Evolutionary conservation across 371 early-diverging fungal genomes (phyloP), one percentile per base, ranked within the genome.

Genomic region (Mortierella sp.): DNA sequence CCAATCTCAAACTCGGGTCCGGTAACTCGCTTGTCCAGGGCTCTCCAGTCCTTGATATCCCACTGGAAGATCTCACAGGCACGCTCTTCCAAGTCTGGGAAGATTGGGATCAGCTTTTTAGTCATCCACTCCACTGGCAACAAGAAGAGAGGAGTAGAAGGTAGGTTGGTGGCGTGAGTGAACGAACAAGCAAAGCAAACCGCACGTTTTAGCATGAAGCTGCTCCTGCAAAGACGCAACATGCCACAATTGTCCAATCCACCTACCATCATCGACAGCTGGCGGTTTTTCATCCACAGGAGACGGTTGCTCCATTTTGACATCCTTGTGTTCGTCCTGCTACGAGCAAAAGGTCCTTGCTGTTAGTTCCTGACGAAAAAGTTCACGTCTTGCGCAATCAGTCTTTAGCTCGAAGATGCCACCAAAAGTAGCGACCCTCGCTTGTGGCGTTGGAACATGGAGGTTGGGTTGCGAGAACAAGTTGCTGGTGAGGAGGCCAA

Each of bases 1-100:
- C 85, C 88, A 52, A 80, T 84, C 67, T 82, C 81, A 69, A 88
- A 89, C 54, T 81, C 83, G 23, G 88, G 87, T 9, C 89, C 83
- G 53, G 84, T 82, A 18, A 81, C 63, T 62, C 85, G 71, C 57
- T 74, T 67, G 57, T 84, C 86, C n/a, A 88, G 61, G 18, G 69
- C 31, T 27, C 72, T 78, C 88, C 88, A 89, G 56, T 85, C 82
- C 28, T 78, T 79, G 42, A 89, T 83, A 48, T 82, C 67, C 89
- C 89, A 89, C 53, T 87, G 87, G 54, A 81, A 81, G 19, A 80
- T 83, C 65, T 83, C 79, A 28, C 82, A 81, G 53, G 83, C 82
- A 18, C 67, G 67, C 19, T 86, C 76, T 47, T 86, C 88, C 56
- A 80, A 55, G 50, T 80, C 82, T 9, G 69, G 64, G 57, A 85